phyloP scores from a whole-genome alignment of 163 green algal genomes.

The Coccomyxa subellipsoidea region DNA sequence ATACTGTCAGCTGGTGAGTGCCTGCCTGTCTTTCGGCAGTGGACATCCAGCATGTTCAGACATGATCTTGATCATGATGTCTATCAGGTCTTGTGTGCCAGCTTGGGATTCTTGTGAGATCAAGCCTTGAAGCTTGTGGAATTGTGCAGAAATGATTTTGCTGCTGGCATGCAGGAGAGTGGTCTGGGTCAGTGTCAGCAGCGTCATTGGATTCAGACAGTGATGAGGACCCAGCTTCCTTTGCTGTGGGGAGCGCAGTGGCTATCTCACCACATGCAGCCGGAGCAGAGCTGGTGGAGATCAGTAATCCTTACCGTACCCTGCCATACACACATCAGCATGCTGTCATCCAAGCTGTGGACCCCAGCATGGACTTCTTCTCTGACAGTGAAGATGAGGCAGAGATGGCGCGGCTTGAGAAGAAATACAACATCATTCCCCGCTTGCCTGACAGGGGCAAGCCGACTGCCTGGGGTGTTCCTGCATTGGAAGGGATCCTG shows the following conservation, averaged over 20 bases:
- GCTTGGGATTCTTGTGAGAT: too few relatives aligned
- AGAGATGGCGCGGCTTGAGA: neutral
- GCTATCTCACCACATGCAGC: neutral
- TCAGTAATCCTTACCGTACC: neutral
- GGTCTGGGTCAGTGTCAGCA: neutral
- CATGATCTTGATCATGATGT: too few relatives aligned
- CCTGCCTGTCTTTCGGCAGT: too few relatives aligned
- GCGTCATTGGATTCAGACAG: neutral
- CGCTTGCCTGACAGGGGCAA: neutral
- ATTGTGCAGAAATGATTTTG: too few relatives aligned
- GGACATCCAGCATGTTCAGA: too few relatives aligned
- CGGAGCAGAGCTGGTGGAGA: neutral
- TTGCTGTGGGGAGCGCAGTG: neutral
- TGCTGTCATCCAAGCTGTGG: neutral
- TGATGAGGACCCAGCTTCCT: neutral
- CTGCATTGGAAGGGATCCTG: neutral
- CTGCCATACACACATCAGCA: neutral
- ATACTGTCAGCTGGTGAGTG: too few relatives aligned
- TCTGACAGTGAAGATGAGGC: constrained; percentile 6
- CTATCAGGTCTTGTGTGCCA: too few relatives aligned
- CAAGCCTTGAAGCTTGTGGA: too few relatives aligned
- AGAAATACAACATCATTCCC: neutral
- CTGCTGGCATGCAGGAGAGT: too few relatives aligned
- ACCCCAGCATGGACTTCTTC: neutral
- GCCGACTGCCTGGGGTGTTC: neutral